phyloP scores from a whole-genome alignment of 495 filamentous ascomycete genomes.

The Hypoxylon fragiforme region DNA sequence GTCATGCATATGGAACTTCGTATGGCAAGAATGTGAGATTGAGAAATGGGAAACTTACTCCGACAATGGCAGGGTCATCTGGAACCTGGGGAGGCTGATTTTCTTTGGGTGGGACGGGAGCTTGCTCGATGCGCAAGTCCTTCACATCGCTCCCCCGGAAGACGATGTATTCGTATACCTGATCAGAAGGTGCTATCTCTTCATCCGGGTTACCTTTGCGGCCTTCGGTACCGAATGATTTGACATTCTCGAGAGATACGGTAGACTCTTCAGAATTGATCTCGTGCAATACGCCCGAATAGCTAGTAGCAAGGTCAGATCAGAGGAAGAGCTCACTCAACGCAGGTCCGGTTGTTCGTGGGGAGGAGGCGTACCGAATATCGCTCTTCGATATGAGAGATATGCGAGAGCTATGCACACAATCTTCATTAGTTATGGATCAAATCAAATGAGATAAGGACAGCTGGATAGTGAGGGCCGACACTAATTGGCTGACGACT shows the following conservation, averaged over 20 bases:
- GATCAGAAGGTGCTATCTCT: slow-evolving; percentile 77
- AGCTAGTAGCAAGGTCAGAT: slow-evolving; percentile 54
- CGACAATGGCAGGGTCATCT: slow-evolving; percentile 95
- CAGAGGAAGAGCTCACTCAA: slow-evolving; percentile 35
- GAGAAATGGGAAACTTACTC: slow-evolving; percentile 67
- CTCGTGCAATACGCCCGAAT: slow-evolving; percentile 93
- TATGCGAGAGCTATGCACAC: slow-evolving; percentile 64
- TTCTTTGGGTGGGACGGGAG: slow-evolving; percentile 65
- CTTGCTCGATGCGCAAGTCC: slow-evolving; percentile 88
- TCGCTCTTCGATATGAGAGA: slow-evolving; percentile 95
- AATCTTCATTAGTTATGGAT: slow-evolving; percentile 31
- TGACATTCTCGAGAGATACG: slow-evolving; percentile 93
- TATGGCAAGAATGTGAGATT: neutral
- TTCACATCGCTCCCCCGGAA: slow-evolving; percentile 99
- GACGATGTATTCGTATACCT: slow-evolving; percentile 97
- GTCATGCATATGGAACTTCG: slow-evolving; percentile 59
- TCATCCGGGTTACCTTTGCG: slow-evolving; percentile 74
- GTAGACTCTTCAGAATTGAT: slow-evolving; percentile 97
- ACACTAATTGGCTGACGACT: neutral
- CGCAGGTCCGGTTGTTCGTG: neutral
- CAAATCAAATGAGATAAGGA: no score
- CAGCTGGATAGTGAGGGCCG: no score
- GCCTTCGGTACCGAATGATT: slow-evolving; percentile 90
- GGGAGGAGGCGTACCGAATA: slow-evolving; percentile 70
- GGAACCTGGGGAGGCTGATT: slow-evolving; percentile 76